Base-by-base conservation (phyloP, 768 basidiomycete genomes). In the Guyanaporus albipodus region DNA sequence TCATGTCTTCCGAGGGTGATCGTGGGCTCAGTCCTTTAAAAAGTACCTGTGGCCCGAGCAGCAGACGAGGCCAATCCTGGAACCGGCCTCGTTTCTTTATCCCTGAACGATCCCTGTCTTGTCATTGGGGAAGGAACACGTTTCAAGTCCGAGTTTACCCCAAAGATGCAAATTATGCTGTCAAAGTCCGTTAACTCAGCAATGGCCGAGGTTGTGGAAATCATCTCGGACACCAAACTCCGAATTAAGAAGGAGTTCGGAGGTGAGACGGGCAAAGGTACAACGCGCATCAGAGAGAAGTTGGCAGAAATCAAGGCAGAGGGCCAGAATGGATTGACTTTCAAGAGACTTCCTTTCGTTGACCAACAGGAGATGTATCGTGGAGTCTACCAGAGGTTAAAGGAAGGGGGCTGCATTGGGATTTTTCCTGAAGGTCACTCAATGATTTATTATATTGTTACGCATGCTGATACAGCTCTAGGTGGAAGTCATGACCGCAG, bases 401-500 rank as follows among this genome's bases (percentile, higher is more conserved):
- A 81, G 46, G 80, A 86, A 46, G 91, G 91, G 8, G 91, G 91
- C 12, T 83, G 85, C 54, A 94, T 99, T 51, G 94, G 96, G 37
- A 97, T 99, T 53, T 98, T 98, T 62, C 96, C 96, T 31, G 96
- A 98, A 84, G 95, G 94, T 91, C 55, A 47, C 67, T 49, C 12
- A 8, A 32, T 38, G 6, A 37, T 46, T 10, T n/a, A 21, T 50
- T 21, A 8, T 14, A 34, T 33, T 12, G 8, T 24, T 11, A 12
- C 24, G 26, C 17, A 38, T n/a, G 18, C 15, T 56, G 42, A 50
- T 39, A 43, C 18, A 14, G 29, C n/a, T 36, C 41, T 51, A 97
- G 94, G 96, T 56, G 96, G 96, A 46, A 97, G 94, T 48, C 96
- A 99, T 67, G 96, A 99, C 68, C 85, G 96, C 32, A 94, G 91